Evolutionary conservation across 768 basidiomycete genomes (phyloP), one percentile per base, ranked within the genome.

Genomic region (Gloeophyllum trabeum): DNA sequence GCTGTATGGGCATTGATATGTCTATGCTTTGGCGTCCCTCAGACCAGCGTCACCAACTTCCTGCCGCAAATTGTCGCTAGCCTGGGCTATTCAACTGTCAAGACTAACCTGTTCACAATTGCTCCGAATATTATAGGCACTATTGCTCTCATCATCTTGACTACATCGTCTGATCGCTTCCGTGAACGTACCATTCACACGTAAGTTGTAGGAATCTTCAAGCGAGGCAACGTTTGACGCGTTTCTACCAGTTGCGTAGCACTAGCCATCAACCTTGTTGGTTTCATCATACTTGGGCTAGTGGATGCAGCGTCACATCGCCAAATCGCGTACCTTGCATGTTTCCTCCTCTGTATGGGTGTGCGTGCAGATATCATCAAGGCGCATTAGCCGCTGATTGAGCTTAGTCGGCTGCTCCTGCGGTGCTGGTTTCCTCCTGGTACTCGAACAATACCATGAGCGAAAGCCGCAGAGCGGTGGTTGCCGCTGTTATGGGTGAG

Each of bases 1-100:
- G 70, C 68, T 67, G 16, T 67, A 24, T 71, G 69, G 70, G 67
- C 67, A 4, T 34, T 69, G 34, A 68, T 71, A 46, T 66, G 63
- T 50, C 46, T 68, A 24, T 63, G 65, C 5, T 65, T 42, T 42
- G 67, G 70, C 6, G 71, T 75, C 4, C 70, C 70, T 2, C 55
- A 69, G 5, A 66, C 69, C 1, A 69, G 67, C n/a, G 72, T 72
- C 43, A 70, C 70, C 51, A 72, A 71, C 46, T 74, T 73, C 51
- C 57, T 75, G 12, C 70, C 69, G 0, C 70, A 73, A 36, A 68
- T 68, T 24, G 65, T 67, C 21, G 64, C 61, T 6, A 67, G 67
- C 41, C 56, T 70, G 4, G 65, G 65, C 10, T 70, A 67, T 49
- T 67, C 64, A 3, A 65, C 67, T 2, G 57, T 73, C 48, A 70